Evolutionary conservation across 2,329 filamentous ascomycete species (phyloP), one percentile per base, ranked within the genome.

Genomic region (Ceratocystiopsis minuta): DNA sequence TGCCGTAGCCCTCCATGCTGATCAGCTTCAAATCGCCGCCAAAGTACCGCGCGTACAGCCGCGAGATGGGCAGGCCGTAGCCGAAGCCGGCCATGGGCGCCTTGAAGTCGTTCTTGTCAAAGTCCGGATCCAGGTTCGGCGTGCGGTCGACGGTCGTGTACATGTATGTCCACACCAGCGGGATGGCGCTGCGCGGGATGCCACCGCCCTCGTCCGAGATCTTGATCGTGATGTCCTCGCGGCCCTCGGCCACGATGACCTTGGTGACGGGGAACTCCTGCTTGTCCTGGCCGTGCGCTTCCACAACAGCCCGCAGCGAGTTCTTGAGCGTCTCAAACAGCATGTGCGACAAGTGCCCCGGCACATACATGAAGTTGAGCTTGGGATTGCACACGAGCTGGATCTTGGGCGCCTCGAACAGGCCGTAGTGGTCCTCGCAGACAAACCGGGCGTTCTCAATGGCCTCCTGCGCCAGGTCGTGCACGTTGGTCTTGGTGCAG

Each of bases 121-220:
- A 98, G 58, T 96, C 88, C 1, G 90, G 90, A 56, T 98, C 90
- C 48, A 98, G 66, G 55, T 78, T 93, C 14, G 90, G 90, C 17
- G 90, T 96, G 52, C 87, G 78, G 59, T 96, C 90, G 49, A 98
- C 90, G 2, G 90, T 98, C 33, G 90, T 98, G 60, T 98, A 98
- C 90, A 96, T 98, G 60, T 98, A 98, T 13, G 90, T 98, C 90
- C 90, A 98, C n/a, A 96, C 90, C 14, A 98, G 70, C 6, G 90
- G 90, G 49, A 98, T 96, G 41, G 85, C 75, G 53, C 82, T 92
- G 53, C 90, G 70, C 0, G 90, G 86, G 41, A 98, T 96, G 47
- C 90, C 90, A 49, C 90, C 90, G 45, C 90, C 90, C 62, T 98
- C 90, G 58, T 98, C 90, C 5, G 81, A 84, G 52, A 98, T 81